phyloP scores from a whole-genome alignment of 805 yeast genomes.

The Cyberlindnera americana region DNA sequence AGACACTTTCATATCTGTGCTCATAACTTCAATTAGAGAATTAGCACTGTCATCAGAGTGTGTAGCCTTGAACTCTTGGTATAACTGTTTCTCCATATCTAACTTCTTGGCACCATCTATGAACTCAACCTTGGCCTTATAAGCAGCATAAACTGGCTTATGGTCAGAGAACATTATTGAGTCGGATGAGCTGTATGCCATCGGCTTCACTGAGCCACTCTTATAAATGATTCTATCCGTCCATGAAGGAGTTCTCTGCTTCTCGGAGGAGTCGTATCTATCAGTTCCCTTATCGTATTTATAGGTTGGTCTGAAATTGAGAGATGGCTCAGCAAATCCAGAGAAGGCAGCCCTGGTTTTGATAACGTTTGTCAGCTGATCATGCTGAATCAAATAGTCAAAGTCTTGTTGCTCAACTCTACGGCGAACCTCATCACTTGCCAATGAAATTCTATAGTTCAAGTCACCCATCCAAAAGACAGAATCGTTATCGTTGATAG shows the following conservation, averaged over 20 bases:
- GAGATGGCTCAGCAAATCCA: slow-evolving; percentile 71
- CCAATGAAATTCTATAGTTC: slow-evolving; percentile 71
- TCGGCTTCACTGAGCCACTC: slow-evolving; percentile 41
- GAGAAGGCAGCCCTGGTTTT: slow-evolving; percentile 63
- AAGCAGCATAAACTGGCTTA: slow-evolving; percentile 86
- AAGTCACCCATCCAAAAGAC: slow-evolving; percentile 95
- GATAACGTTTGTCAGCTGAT: slow-evolving; percentile 79
- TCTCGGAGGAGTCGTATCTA: slow-evolving; percentile 83
- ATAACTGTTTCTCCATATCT: slow-evolving; percentile 53
- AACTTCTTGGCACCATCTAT: slow-evolving; percentile 62
- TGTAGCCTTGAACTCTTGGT: slow-evolving; percentile 47
- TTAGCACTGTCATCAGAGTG: slow-evolving; percentile 30
- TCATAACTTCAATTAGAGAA: slow-evolving; percentile 21
- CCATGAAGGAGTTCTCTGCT: slow-evolving; percentile 94
- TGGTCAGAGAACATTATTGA: slow-evolving; percentile 73
- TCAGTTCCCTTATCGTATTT: slow-evolving; percentile 85
- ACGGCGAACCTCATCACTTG: slow-evolving; percentile 70
- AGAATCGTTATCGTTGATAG: slow-evolving; percentile 68
- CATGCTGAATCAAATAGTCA: slow-evolving; percentile 56
- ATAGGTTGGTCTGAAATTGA: slow-evolving; percentile 85
- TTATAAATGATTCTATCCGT: slow-evolving; percentile 68
- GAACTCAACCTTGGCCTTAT: slow-evolving; percentile 59
- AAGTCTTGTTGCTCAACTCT: slow-evolving; percentile 45
- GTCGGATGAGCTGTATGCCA: slow-evolving; percentile 67
- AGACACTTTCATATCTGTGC: slow-evolving; percentile 3